Conservation (phyloP, 169 alveolate genomes). For the Amoebophrya sp. region DNA sequence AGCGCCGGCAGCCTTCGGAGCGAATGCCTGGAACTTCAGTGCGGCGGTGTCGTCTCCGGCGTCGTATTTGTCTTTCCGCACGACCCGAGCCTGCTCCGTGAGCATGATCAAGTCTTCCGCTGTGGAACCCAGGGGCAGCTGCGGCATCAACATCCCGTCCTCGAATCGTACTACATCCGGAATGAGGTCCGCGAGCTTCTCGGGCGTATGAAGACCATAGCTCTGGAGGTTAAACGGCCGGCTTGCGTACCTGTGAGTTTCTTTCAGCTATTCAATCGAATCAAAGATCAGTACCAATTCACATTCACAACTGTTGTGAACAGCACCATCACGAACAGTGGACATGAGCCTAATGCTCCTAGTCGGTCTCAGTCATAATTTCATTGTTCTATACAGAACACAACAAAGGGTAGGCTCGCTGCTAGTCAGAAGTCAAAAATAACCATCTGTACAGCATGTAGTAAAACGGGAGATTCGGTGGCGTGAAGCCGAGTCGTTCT, state of each 20-base stretch:
- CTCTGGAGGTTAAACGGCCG: too few species aligned
- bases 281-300: too few species aligned
- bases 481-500: background rate
- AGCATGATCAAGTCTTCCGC: background rate
- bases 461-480: background rate
- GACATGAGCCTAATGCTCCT: too few species aligned
- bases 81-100: background rate
- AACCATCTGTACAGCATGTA: background rate
- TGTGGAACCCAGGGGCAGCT: background rate
- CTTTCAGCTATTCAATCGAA: too few species aligned
- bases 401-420: too few species aligned
- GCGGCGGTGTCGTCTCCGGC: background rate
- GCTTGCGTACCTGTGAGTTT: too few species aligned
- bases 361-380: too few species aligned
- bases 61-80: background rate
- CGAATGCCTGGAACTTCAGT: background rate
- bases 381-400: too few species aligned
- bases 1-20: too few species aligned
- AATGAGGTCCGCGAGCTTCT: background rate
- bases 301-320: too few species aligned
- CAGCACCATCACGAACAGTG: too few species aligned
- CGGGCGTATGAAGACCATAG: background rate
- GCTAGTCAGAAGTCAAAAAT: background rate
- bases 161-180: background rate
- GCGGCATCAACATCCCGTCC: background rate